Conservation (phyloP, 1,284 basidiomycete genomes). For the Cystobasidium pallidum region DNA sequence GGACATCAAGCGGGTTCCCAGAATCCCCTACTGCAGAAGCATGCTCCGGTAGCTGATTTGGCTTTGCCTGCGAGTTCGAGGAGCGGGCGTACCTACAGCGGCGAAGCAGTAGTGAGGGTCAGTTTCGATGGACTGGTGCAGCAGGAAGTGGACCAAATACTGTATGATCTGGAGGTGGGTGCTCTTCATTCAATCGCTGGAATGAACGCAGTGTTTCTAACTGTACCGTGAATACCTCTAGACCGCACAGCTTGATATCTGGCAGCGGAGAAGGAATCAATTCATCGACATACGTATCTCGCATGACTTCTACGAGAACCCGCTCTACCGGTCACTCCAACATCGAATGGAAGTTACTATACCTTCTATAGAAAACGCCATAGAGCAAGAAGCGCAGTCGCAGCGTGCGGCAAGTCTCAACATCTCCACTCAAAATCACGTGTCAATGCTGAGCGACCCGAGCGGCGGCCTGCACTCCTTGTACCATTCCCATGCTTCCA, state of each 20-base stretch:
- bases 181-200: background rate
- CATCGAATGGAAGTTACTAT: background rate
- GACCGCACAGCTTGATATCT: conserved; percentile 17
- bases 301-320: background rate
- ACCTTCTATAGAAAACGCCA: background rate
- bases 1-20: background rate
- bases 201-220: background rate
- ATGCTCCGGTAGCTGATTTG: background rate
- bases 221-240: background rate
- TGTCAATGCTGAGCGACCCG: background rate
- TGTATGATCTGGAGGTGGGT: conserved; percentile 13
- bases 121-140: background rate
- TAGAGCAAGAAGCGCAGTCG: background rate
- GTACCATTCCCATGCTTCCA: conserved; percentile 47
- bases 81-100: background rate
- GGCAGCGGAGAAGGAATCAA: conserved; percentile 8
- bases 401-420: background rate
- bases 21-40: background rate
- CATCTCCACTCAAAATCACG: background rate
- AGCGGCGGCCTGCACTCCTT: conserved; percentile 45
- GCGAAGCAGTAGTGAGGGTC: conserved; percentile 1
- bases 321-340: background rate
- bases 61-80: background rate
- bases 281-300: conserved; percentile 14
- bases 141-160: background rate